Percentiles rank a stretch among this genome's conserved stretches.
phyloP scores from a whole-genome alignment of 805 yeast genomes.

The Saitoella complicata region DNA sequence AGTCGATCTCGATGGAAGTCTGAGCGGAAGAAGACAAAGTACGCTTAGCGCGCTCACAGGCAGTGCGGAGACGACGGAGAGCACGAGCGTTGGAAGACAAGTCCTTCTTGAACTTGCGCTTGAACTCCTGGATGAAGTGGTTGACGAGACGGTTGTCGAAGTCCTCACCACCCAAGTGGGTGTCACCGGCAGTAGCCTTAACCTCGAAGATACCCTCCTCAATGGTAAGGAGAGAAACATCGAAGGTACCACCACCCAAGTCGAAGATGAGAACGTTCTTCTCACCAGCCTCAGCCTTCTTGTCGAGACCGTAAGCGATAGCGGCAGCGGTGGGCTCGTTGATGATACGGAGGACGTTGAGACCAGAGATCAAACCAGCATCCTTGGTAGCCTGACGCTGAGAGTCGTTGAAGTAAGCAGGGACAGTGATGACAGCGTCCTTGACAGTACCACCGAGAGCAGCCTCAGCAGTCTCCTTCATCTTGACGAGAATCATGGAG shows the following conservation, averaged over 20 bases:
- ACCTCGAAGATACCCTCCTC: slow-evolving; percentile 96
- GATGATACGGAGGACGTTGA: slow-evolving; percentile 84
- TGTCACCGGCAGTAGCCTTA: slow-evolving; percentile 85
- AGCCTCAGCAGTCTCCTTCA: slow-evolving; percentile 89
- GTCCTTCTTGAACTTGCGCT: slow-evolving; percentile 96
- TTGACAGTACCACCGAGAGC: slow-evolving; percentile 69
- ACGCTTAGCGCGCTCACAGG: slow-evolving; percentile 99
- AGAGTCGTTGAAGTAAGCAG: slow-evolving; percentile 94
- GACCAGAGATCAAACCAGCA: slow-evolving; percentile 92
- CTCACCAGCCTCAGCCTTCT: slow-evolving; percentile 53
- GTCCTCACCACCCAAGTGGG: slow-evolving; percentile 97
- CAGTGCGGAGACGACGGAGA: slow-evolving; percentile 94
- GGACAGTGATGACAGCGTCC: slow-evolving; percentile 91
- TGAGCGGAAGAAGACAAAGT: slow-evolving; percentile 91
- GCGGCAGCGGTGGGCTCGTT: slow-evolving; percentile 99
- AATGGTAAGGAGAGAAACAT: slow-evolving; percentile 81
- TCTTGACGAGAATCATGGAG: slow-evolving; percentile 78
- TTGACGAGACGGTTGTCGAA: slow-evolving; percentile 91
- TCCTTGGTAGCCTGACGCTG: slow-evolving; percentile 98
- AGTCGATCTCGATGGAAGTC: slow-evolving; percentile 89
- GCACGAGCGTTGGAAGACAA: slow-evolving; percentile 89
- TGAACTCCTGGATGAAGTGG: slow-evolving; percentile 88
- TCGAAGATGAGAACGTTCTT: slow-evolving; percentile 85
- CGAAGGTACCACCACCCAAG: slow-evolving; percentile 98
- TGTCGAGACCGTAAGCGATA: slow-evolving; percentile 85